phyloP scores from a whole-genome alignment of 129 eudicot genomes.

The Cynara cardunculus region DNA sequence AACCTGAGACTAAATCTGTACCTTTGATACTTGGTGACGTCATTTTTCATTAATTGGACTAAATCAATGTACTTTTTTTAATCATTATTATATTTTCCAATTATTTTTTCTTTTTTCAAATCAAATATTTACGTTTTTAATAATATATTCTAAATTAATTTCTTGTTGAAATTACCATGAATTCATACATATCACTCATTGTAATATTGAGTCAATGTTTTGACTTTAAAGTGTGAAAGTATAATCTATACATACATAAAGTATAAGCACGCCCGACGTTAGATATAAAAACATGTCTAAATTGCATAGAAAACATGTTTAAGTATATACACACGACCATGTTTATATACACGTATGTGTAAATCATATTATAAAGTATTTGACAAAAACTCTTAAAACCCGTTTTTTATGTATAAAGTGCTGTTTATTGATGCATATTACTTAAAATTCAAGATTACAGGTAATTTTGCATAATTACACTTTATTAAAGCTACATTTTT shows the following conservation, averaged over 20 bases:
- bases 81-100: background rate
- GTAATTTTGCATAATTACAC: too few relatives aligned
- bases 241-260: background rate
- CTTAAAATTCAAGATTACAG: too few relatives aligned
- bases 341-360: background rate
- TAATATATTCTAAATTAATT: too few relatives aligned
- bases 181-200: too few relatives aligned
- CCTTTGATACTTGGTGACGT: slow-evolving; percentile 17
- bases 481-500: too few relatives aligned
- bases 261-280: background rate
- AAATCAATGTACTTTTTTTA: slow-evolving; percentile 19
- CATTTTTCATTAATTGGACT: slow-evolving; percentile 12
- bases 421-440: too few relatives aligned
- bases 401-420: too few relatives aligned
- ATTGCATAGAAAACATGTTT: background rate
- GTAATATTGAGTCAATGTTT: too few relatives aligned
- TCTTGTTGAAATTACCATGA: background rate
- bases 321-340: background rate
- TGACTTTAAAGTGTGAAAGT: background rate
- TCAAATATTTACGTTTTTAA: background rate
- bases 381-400: too few relatives aligned
- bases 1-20: background rate
- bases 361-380: too few relatives aligned
- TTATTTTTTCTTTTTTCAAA: background rate
- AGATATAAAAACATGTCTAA: background rate